Base-by-base conservation (phyloP, 306 rosid species). In the Cicer chorassanicum region DNA sequence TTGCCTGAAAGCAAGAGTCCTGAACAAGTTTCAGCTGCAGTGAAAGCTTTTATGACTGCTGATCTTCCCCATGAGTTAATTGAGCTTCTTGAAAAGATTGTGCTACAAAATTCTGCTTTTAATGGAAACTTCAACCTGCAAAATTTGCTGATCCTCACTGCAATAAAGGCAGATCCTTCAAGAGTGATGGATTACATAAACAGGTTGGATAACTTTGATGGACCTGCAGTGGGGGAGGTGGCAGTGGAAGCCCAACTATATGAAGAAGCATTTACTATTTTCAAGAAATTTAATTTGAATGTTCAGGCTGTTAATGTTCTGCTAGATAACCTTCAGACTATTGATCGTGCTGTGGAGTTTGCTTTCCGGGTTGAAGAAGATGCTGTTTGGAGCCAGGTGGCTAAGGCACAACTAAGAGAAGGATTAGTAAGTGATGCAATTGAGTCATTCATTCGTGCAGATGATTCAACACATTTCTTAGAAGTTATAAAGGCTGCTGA, bases 311-410 rank as follows among this genome's bases (percentile, higher is more conserved):
- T 93, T 56, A 91, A 85, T 83, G 98, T 93, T 56, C 76, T 93
- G 54, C 78, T 93, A 69, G 98, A 90, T 81, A 90, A 89, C 72
- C 86, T 93, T 56, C 88, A 54, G 56, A 88, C 89, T 77, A 88
- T 93, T 74, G 98, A 90, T 80, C 89, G 97, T 21, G 98, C 95
- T 71, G 97, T 91, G 50, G 98, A 93, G 80, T 93, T 93, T 86
- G 98, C 97, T 34, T 93, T 89, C 84, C 88, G 98, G 36, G 98
- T 91, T 68, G 98, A 93, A 63, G 98, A 91, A 82, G 98, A 93
- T 80, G 98, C 96, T 67, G 98, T 93, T 75, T 93, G 98, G 98
- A 93, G 96, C 82, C 97, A 93, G 90, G 97, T 93, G 78, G 98
- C 90, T 10, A 93, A 91, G 88, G 97, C 97, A 16, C 98, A 93